These are phyloP conservation scores for Ceratobasidium sp. DNA, from an alignment of 1,284 basidiomycete species.

Conservation along the genomic window DNA sequence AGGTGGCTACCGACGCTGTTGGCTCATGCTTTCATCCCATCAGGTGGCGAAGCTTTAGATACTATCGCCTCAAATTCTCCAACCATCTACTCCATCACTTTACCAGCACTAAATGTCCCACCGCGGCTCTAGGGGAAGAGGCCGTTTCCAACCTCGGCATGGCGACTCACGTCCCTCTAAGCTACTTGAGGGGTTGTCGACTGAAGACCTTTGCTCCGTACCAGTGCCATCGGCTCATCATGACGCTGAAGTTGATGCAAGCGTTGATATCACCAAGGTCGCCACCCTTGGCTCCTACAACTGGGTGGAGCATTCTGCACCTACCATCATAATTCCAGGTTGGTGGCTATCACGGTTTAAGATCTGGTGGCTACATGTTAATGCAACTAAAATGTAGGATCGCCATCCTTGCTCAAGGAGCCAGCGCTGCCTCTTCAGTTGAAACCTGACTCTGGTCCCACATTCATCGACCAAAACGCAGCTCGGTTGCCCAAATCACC, in stretches of 20 bases:
- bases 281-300: conserved; percentile 28
- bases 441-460: neutral
- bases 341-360: neutral
- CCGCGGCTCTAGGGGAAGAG: conserved; percentile 7
- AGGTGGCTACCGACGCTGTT: conserved; percentile 28
- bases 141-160: conserved; percentile 9
- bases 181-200: conserved; percentile 15
- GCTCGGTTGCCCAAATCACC: neutral
- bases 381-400: neutral
- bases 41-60: neutral
- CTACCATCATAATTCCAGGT: conserved; percentile 32
- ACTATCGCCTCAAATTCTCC: neutral
- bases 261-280: conserved; percentile 1
- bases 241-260: neutral
- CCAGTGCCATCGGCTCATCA: neutral
- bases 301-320: conserved; percentile 24
- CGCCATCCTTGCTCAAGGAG: neutral
- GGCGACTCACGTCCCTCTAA: neutral
- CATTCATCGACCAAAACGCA: conserved; percentile 33
- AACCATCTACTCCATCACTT: neutral
- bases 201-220: neutral
- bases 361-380: neutral
- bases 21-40: conserved; percentile 1
- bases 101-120: neutral
- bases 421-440: conserved; percentile 22